Conservation (phyloP, 208 protist genomes). For the Leishmania mexicana region DNA sequence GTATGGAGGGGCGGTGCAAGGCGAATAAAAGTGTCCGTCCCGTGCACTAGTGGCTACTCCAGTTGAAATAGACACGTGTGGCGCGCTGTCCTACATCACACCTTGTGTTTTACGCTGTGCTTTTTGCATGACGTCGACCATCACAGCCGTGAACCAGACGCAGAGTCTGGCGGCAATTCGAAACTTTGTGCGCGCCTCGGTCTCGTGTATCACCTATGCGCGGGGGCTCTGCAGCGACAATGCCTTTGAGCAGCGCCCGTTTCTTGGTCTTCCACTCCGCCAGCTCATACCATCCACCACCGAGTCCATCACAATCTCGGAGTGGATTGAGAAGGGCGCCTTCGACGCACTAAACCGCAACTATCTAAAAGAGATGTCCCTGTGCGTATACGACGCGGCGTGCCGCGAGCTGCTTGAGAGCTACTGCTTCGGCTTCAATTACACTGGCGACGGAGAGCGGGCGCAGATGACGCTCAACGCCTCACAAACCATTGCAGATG, state of each 20-base stretch:
- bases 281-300: slow-evolving; percentile 61
- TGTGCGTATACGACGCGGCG: slow-evolving; percentile 73
- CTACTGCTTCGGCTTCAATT: slow-evolving; percentile 77
- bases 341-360: slow-evolving; percentile 82
- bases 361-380: slow-evolving; percentile 77
- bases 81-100: background rate
- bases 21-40: background rate
- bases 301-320: slow-evolving; percentile 61
- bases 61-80: background rate
- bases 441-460: slow-evolving; percentile 50
- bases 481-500: slow-evolving; percentile 29
- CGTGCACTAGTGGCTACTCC: background rate
- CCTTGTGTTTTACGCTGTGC: background rate
- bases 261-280: slow-evolving; percentile 65
- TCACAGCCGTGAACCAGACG: slow-evolving; percentile 56
- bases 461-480: slow-evolving; percentile 50
- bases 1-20: background rate
- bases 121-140: slow-evolving; percentile 37
- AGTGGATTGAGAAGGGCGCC: slow-evolving; percentile 80
- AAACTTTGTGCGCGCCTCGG: slow-evolving; percentile 75
- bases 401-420: slow-evolving; percentile 71
- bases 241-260: slow-evolving; percentile 58
- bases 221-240: slow-evolving; percentile 76
- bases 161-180: slow-evolving; percentile 85
- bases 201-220: slow-evolving; percentile 80